phyloP scores from a whole-genome alignment of 1,284 basidiomycete species.

The Prillingera fragicola region DNA sequence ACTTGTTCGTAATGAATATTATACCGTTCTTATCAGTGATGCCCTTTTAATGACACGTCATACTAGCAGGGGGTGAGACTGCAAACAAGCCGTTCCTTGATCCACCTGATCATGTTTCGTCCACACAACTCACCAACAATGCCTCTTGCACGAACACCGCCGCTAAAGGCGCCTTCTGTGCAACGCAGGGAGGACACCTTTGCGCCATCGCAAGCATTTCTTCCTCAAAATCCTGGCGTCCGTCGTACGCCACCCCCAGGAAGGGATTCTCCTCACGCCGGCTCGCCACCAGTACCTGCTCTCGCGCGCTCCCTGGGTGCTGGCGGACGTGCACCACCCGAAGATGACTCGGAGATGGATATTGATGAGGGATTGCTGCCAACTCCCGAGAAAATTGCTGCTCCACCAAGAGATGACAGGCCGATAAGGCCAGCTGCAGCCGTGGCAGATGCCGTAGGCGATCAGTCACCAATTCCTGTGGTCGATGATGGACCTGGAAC shows the following conservation, averaged over 20 bases:
- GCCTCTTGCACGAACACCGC: constrained; percentile 35
- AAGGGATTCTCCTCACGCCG: background rate
- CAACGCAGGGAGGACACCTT: constrained; percentile 7
- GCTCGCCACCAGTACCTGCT: background rate
- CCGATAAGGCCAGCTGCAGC: too few relatives aligned
- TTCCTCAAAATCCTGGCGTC: constrained; percentile 4
- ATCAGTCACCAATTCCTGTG: too few relatives aligned
- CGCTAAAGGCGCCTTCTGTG: constrained; percentile 9
- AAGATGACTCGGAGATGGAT: background rate
- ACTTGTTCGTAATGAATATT: too few relatives aligned
- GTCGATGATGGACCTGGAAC: too few relatives aligned
- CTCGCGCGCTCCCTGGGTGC: background rate
- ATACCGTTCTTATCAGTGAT: too few relatives aligned
- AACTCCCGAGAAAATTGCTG: background rate
- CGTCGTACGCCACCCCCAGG: too few relatives aligned
- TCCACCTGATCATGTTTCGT: background rate
- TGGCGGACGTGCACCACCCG: background rate
- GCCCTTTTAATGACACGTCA: too few relatives aligned
- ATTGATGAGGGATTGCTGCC: background rate
- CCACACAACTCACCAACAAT: constrained; percentile 17
- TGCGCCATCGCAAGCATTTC: constrained; percentile 15
- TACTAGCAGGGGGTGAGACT: too few relatives aligned
- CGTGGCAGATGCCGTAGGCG: too few relatives aligned
- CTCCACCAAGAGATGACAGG: too few relatives aligned
- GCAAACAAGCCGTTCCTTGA: background rate